Percentiles rank a stretch among this genome's conserved stretches.
phyloP scores from a whole-genome alignment of 257 asterid genomes.

The Fraxinus quadrangulata region DNA sequence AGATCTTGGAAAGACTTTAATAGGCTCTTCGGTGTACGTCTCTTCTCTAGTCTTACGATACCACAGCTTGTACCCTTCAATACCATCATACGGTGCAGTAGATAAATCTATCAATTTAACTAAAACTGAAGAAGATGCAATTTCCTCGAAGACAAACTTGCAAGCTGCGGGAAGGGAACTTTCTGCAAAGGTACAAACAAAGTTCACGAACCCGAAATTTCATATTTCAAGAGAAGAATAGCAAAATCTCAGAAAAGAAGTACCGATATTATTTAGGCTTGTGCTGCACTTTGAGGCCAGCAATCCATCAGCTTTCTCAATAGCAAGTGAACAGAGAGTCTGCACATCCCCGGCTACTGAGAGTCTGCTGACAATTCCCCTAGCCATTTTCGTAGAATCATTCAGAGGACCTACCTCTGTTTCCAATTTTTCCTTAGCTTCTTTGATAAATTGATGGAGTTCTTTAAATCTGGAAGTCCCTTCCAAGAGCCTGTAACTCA shows the following conservation, averaged over 20 bases:
- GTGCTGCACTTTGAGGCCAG: constrained; percentile 43
- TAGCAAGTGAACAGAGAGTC: constrained; percentile 72
- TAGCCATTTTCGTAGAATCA: constrained; percentile 84
- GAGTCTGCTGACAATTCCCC: constrained; percentile 87
- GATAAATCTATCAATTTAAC: constrained; percentile 68
- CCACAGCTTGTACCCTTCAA: constrained; percentile 88
- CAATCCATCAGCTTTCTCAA: constrained; percentile 74
- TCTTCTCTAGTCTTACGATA: constrained; percentile 74
- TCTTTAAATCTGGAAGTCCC: constrained; percentile 77
- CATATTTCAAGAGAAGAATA: constrained; percentile 21
- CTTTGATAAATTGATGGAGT: constrained; percentile 68
- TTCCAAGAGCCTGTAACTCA: constrained; percentile 77
- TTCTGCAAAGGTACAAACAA: constrained; percentile 48
- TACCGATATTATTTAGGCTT: constrained; percentile 46
- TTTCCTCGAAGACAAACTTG: constrained; percentile 77
- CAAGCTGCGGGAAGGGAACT: constrained; percentile 85
- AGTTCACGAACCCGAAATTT: constrained; percentile 7
- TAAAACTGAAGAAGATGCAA: constrained; percentile 64
- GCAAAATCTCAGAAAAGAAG: constrained; percentile 6
- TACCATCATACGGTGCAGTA: constrained; percentile 36
- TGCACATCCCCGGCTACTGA: constrained; percentile 70
- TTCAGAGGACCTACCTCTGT: constrained; percentile 78
- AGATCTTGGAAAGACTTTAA: constrained; percentile 62
- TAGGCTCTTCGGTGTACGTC: constrained; percentile 64
- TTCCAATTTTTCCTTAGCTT: constrained; percentile 78